Evolutionary conservation across 148 eudicot species (phyloP).

Genomic region (Fallopia convolvulus): DNA sequence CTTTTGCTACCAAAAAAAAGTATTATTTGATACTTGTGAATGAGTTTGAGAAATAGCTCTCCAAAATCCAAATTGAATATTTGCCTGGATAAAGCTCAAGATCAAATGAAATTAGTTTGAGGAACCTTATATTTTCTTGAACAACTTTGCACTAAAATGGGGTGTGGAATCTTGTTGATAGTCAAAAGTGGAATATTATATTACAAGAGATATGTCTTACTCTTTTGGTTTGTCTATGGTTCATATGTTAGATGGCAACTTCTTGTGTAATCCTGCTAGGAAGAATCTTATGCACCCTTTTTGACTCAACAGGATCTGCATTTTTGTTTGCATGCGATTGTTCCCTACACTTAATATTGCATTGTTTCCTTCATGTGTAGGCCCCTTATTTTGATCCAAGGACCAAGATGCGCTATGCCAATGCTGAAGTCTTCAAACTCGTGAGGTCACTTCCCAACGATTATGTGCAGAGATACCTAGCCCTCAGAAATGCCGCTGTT

Average conservation of each 20-base stretch:
- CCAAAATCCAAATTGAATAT: neutral
- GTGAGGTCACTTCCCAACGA: slow-evolving; percentile 83
- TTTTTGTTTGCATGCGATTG: neutral
- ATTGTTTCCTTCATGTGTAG: slow-evolving; percentile 26
- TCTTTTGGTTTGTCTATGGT: neutral
- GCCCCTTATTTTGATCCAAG: slow-evolving; percentile 94
- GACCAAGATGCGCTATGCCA: slow-evolving; percentile 87
- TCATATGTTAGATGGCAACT: neutral
- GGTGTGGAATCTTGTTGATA: neutral
- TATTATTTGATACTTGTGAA: neutral
- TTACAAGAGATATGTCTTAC: neutral
- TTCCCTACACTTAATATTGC: neutral
- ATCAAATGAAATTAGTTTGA: neutral
- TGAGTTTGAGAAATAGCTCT: neutral
- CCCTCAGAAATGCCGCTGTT: slow-evolving; percentile 90
- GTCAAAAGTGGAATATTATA: neutral
- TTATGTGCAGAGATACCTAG: slow-evolving; percentile 82
- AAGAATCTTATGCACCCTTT: neutral
- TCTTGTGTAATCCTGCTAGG: neutral
- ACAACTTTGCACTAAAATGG: neutral
- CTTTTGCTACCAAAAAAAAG: too few relatives aligned
- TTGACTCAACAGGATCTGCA: neutral
- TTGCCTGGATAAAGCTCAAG: neutral
- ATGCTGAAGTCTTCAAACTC: slow-evolving; percentile 70
- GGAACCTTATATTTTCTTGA: too few relatives aligned